A percentile compares a stretch with the other conserved stretches of the same genome.
Conservation (phyloP, 768 basidiomycete species). For the Lyophyllum decastes region DNA sequence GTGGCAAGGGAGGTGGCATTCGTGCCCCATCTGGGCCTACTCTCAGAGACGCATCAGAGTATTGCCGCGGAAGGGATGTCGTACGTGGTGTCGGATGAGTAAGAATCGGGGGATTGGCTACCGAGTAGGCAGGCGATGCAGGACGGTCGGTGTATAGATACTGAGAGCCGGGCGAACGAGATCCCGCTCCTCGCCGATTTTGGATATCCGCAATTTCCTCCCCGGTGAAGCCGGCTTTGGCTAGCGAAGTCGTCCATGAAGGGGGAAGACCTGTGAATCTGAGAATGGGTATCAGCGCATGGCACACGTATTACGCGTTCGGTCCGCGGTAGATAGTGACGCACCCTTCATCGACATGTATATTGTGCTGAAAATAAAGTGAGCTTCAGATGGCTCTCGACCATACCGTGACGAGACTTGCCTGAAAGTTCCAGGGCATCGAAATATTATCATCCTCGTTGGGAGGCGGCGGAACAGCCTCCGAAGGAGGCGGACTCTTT, state of each 20-base stretch:
- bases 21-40: slow-evolving; percentile 7
- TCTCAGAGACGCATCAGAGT: slow-evolving; percentile 29
- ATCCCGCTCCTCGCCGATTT: slow-evolving; percentile 35
- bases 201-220: slow-evolving; percentile 69
- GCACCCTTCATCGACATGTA: slow-evolving; percentile 78
- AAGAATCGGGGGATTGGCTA: slow-evolving; percentile 21
- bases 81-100: slow-evolving; percentile 33
- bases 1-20: slow-evolving; percentile 5
- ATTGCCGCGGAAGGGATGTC: slow-evolving; percentile 35
- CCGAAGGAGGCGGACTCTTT: slow-evolving; percentile 23
- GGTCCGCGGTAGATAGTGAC: slow-evolving; percentile 20
- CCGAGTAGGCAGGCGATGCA: slow-evolving; percentile 28
- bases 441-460: slow-evolving; percentile 64
- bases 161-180: slow-evolving; percentile 34
- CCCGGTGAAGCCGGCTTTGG: slow-evolving; percentile 62
- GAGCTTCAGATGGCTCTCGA: neutral
- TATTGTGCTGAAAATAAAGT: slow-evolving; percentile 55
- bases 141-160: slow-evolving; percentile 38
- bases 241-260: slow-evolving; percentile 67
- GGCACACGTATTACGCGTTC: neutral
- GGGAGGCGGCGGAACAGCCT: slow-evolving; percentile 19
- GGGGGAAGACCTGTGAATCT: slow-evolving; percentile 71
- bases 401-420: slow-evolving; percentile 28
- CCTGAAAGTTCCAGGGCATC: slow-evolving; percentile 76
- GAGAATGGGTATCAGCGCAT: slow-evolving; percentile 4